Evolutionary conservation across 139 green algal genomes (phyloP), one percentile per base, ranked within the genome.

Genomic region (Limnomonas spitsbergensis): DNA sequence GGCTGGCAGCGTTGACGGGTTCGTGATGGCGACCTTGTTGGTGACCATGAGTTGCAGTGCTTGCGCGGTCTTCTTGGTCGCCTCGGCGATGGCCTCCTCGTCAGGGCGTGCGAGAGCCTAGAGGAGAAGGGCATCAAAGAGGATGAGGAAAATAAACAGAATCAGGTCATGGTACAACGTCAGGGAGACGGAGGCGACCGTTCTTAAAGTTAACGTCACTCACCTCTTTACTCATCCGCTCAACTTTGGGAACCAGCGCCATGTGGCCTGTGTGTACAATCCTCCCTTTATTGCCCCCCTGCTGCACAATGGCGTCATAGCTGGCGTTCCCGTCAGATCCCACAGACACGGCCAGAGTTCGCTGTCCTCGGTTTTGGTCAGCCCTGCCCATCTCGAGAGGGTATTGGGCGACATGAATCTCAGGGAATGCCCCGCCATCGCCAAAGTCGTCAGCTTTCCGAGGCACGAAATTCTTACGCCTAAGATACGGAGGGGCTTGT

Each of bases 331-430:
- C 95, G 27, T 97, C 83, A 1, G 84, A 83, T 38, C 91, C 86
- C 6, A 97, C 81, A 4, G 88, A 94, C 1, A 97, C 83, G 9
- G 92, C 93, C 32, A 98, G 83, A 6, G 90, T 96, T 72, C 88
- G 93, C 61, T 87, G 76, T 70, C 74, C 85, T 1, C 81, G 73
- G 1, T 69, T 78, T 4, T 39, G 73, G 38, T 81, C 75, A 1
- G 69, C 38, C 6, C 79, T 40, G 7, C 95, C 95, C 95, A 98
- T 97, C 27, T 93, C 91, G 68, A 97, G 79, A 0, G 95, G 95
- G 75, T 96, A 98, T 84, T 99, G 95, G 14, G 92, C 88, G 2
- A 97, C 86, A 39, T 94, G 92, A 37, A 97, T 89, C 81, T 98
- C 94, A 0, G 94, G 94, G 78, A 94, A 98, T 1, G 95, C 94